A percentile compares a stretch with the other conserved stretches of the same genome.
phyloP scores from a whole-genome alignment of 1,139 yeast genomes.

The Geotrichum carabidarum region DNA sequence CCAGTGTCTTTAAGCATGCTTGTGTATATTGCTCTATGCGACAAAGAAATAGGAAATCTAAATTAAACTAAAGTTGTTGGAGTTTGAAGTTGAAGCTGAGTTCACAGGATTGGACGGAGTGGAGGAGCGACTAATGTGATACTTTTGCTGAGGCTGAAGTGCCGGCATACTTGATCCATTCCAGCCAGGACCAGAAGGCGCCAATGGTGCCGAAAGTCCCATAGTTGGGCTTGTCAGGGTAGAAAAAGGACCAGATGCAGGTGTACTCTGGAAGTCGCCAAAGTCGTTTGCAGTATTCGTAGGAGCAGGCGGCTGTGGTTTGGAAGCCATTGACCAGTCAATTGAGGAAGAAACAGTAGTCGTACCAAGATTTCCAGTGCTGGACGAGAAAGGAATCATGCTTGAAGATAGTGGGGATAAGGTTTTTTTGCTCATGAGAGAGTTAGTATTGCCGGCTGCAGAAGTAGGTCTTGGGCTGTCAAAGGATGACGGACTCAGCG shows the following conservation, averaged over 20 bases:
- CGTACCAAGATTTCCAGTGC: background rate
- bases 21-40: too few species aligned
- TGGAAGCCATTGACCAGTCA: conserved; percentile 15
- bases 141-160: background rate
- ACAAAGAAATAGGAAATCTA: background rate
- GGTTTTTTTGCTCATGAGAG: too few species aligned
- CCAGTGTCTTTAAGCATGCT: too few species aligned
- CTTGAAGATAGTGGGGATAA: too few species aligned
- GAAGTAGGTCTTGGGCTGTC: background rate
- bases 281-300: background rate
- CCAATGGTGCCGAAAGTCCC: background rate
- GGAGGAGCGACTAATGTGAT: background rate
- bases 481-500: background rate
- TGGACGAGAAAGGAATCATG: too few species aligned
- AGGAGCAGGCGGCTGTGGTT: conserved; percentile 1
- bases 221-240: background rate
- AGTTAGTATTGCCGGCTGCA: background rate
- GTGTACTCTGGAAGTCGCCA: conserved; percentile 3
- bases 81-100: too few species aligned
- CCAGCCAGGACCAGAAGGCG: conserved; percentile 10
- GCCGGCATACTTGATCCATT: background rate
- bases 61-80: conserved; percentile 6
- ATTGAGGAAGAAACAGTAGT: conserved; percentile 1
- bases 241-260: background rate
- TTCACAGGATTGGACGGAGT: too few species aligned